These are phyloP conservation scores for Microthlaspi erraticum DNA, from an alignment of 345 rosid genomes.

Conservation along the genomic window DNA sequence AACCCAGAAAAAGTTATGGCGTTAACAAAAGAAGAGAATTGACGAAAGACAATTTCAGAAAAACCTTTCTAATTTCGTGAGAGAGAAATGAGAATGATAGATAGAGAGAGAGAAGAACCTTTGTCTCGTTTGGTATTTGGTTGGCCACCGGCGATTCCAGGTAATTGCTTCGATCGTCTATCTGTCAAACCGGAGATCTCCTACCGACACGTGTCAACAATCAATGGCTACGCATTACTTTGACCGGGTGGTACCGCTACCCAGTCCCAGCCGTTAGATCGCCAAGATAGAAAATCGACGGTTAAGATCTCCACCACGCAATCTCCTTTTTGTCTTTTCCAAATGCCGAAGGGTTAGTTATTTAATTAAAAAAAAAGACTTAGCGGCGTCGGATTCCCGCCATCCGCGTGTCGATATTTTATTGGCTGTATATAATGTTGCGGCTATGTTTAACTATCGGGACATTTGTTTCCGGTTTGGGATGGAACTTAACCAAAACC, in stretches of 20 bases:
- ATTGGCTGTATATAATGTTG: neutral
- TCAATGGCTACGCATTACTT: constrained; percentile 42
- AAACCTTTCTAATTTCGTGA: constrained; percentile 30
- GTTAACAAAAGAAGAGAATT: constrained; percentile 36
- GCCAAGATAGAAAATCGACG: constrained; percentile 7
- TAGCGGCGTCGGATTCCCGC: constrained; percentile 35
- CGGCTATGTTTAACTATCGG: constrained; percentile 11
- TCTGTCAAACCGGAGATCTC: constrained; percentile 44
- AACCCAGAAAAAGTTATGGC: constrained; percentile 32
- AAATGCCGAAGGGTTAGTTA: neutral
- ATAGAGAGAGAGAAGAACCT: constrained; percentile 27
- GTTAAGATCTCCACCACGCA: neutral
- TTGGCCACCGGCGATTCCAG: constrained; percentile 83
- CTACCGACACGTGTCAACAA: constrained; percentile 49
- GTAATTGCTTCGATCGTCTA: constrained; percentile 52
- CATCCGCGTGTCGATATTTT: constrained; percentile 11
- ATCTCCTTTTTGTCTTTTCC: constrained; percentile 26
- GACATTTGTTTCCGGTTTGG: constrained; percentile 11
- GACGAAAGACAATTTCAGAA: constrained; percentile 37
- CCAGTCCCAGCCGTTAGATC: constrained; percentile 61
- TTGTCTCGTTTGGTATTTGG: constrained; percentile 51
- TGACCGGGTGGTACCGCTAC: constrained; percentile 48
- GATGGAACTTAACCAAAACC: constrained; percentile 17
- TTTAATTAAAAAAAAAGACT: neutral
- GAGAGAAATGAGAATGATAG: constrained; percentile 19